Base-by-base conservation (phyloP, 441 rosid species). In the Erodium texanum region DNA sequence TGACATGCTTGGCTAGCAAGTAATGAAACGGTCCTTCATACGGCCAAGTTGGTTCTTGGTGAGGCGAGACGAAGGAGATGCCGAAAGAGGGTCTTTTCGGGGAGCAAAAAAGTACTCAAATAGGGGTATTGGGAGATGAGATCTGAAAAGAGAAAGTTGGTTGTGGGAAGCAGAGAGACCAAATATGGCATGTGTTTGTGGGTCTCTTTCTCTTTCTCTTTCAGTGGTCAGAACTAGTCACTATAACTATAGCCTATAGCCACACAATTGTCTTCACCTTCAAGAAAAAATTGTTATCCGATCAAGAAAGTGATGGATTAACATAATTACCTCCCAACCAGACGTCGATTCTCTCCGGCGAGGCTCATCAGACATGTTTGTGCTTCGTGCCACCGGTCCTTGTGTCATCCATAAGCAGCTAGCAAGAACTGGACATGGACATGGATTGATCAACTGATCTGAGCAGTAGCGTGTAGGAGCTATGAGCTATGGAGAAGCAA, bases 81-180 rank as follows among this genome's bases (percentile, higher is more conserved):
- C 29, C 29, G 1, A 27, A 38, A 38, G 9, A 38, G 9, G 45
- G 45, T 7, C 1, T 10, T 5, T 38, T 38, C 1, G 45, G 71
- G 74, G 70, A 73, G 78, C 64, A 65, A 45, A 59, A 70, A 59
- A 74, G 29, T 27, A 65, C 36, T 19, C 70, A 64, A 70, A 3
- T 38, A 7, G 0, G 0, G 45, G 11, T 38, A 38, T 7, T 38
- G 45, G 11, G 45, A 38, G 45, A 10, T 38, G 45, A 38, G 45
- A 38, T 38, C 45, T 38, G 65, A 34, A 68, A 64, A 71, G 68
- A 63, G 72, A 66, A 75, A 52, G 56, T 48, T 64, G 67, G 71
- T 64, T 77, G 72, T 66, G 65, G 71, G 54, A 73, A 75, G 67
- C 69, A 71, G 66, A 58, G 74, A 69, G 72, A 77, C 78, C 77